A percentile compares a stretch with the other conserved stretches of the same genome.
Conservation (phyloP, 1,139 yeast genomes). For the Taiozyma onychis region DNA sequence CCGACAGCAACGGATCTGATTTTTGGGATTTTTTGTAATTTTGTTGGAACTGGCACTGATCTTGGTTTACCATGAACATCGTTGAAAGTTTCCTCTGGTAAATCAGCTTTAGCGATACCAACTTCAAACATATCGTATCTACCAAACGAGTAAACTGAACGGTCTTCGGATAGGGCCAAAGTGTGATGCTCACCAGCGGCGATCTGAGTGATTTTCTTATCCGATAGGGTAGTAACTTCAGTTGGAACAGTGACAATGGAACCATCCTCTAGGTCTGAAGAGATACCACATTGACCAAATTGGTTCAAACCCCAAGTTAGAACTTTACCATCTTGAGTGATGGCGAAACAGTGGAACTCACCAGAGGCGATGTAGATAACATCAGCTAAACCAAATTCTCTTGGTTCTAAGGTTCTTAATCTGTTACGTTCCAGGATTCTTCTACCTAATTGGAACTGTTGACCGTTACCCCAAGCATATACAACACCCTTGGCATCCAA, state of each 20-base stretch:
- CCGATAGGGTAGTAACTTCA: conserved; percentile 52
- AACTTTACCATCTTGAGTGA: conserved; percentile 65
- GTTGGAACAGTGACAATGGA: conserved; percentile 78
- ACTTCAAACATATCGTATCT: conserved; percentile 90
- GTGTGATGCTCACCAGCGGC: conserved; percentile 97
- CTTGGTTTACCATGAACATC: conserved; percentile 81
- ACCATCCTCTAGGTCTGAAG: conserved; percentile 69
- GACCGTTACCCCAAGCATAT: conserved; percentile 97
- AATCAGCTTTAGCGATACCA: conserved; percentile 63
- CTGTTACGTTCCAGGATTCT: conserved; percentile 73
- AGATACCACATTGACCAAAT: conserved; percentile 91
- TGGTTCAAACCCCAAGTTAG: conserved; percentile 94
- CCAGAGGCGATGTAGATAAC: conserved; percentile 85
- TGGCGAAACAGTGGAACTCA: conserved; percentile 93
- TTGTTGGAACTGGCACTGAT: conserved; percentile 84
- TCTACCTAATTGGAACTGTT: conserved; percentile 86
- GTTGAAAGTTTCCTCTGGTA: conserved; percentile 63
- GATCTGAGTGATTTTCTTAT: conserved; percentile 51
- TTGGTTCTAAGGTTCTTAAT: conserved; percentile 63
- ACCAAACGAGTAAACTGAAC: conserved; percentile 81
- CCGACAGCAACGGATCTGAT: conserved; percentile 73
- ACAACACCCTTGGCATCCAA: conserved; percentile 82
- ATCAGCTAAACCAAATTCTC: conserved; percentile 72
- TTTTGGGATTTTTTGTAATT: conserved; percentile 50
- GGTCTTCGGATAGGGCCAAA: conserved; percentile 63